Evolutionary conservation across 2,329 filamentous ascomycete species (phyloP), one percentile per base, ranked within the genome.

Genomic region (Ambrosiella xylebori): DNA sequence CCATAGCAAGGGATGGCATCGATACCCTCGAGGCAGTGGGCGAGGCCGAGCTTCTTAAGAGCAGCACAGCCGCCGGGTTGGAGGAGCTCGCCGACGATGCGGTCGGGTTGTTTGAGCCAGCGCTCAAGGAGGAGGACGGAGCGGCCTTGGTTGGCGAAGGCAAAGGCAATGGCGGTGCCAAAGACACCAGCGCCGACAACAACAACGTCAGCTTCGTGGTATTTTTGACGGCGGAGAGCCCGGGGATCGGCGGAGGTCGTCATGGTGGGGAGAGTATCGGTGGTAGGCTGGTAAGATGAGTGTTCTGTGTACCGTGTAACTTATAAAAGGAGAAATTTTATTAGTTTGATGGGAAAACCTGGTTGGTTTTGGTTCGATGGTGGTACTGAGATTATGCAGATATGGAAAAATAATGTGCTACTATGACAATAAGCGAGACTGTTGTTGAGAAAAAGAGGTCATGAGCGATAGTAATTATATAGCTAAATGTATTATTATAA

Each of bases 11-110:
- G 77, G 52, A 95, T 77, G 3, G 89, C 82, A 67, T 98, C 93
- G 65, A 98, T 97, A 59, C 73, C 86, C 60, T 97, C 88, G 60
- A 97, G 72, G 67, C 88, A 95, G 65, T 90, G 80, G 57, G 75
- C 76, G 62, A 98, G 72, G 2, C 93, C 93, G 54, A 98, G 74
- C 67, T 86, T 81, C 66, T 83, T 78, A 65, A 98, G 75, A 7
- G 93, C 86, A 56, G 80, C 75, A 39, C 95, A 83, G 54, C 93
- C 93, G 55, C 93, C 93, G 0, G 93, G 93, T 71, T 98, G 93
- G 65, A 98, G 74, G 63, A 98, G 73, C 73, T 98, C 93, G 65
- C 93, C 93, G 53, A 98, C 89, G 64, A 98, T 98, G 63, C 93
- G 83, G 72, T 97, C 86, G 17, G 93, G 93, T 73, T 97, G 85